These are phyloP conservation scores for Spongispora temasekensis DNA, from an alignment of 1,284 basidiomycete species.

Conservation along the genomic window DNA sequence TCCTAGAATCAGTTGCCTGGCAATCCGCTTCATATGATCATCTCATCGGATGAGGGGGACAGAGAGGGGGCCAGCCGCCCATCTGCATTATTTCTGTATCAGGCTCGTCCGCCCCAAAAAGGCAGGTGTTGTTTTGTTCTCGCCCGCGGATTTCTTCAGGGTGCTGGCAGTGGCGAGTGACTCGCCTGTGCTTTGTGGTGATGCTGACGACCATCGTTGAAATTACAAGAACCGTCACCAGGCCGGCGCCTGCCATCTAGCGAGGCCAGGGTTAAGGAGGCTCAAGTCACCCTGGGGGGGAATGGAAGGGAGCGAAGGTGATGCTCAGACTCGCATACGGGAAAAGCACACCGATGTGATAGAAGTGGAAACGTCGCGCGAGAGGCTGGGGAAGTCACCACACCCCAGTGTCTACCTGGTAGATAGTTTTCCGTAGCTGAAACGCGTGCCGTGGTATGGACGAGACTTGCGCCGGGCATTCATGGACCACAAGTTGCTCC, in stretches of 20 bases:
- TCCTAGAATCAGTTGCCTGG: conserved; percentile 27
- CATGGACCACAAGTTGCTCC: conserved; percentile 2
- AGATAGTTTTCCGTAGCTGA: conserved; percentile 9
- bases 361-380: neutral
- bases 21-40: conserved; percentile 25
- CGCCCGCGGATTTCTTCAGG: conserved; percentile 5
- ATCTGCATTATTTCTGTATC: neutral
- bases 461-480: conserved; percentile 6
- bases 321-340: conserved; percentile 12
- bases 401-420: conserved; percentile 13
- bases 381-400: neutral
- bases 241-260: neutral
- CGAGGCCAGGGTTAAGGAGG: neutral
- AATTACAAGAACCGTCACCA: neutral
- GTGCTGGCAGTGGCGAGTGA: conserved; percentile 10
- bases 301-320: neutral
- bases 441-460: conserved; percentile 14
- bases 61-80: neutral
- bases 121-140: neutral
- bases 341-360: conserved; percentile 8
- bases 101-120: conserved; percentile 6
- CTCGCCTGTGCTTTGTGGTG: conserved; percentile 2
- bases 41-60: conserved; percentile 8
- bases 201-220: neutral
- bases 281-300: neutral